Evolutionary conservation across 2,329 filamentous ascomycete genomes (phyloP).

Genomic region (Claviceps sp.): DNA sequence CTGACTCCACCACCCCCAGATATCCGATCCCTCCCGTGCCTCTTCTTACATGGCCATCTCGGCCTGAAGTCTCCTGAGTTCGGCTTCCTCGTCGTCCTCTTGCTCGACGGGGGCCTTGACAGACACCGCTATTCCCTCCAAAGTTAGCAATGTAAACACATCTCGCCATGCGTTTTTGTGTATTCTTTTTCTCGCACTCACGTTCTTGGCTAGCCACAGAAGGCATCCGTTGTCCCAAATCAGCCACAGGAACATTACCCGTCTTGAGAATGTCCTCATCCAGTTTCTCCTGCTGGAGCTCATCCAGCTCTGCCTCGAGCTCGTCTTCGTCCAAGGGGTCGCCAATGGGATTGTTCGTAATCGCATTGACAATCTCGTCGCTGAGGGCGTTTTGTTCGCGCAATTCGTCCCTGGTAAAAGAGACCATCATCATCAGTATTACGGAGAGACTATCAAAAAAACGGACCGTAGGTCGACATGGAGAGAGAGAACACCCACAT

Average conservation of each 20-base stretch:
- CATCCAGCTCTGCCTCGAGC: slow-evolving; percentile 71
- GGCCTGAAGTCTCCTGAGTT: slow-evolving; percentile 81
- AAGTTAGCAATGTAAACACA: slow-evolving; percentile 4
- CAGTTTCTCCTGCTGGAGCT: slow-evolving; percentile 80
- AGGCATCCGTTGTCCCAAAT: slow-evolving; percentile 66
- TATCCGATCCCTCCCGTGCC: not conserved
- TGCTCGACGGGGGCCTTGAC: slow-evolving; percentile 34
- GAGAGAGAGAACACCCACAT: slow-evolving; percentile 50
- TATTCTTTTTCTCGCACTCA: slow-evolving; percentile 36
- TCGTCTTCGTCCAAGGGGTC: slow-evolving; percentile 73
- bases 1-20: not conserved
- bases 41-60: slow-evolving; percentile 83
- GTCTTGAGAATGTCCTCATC: slow-evolving; percentile 91
- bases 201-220: slow-evolving; percentile 60
- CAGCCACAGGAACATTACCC: slow-evolving; percentile 67
- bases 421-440: not conserved
- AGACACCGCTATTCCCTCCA: slow-evolving; percentile 15
- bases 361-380: slow-evolving; percentile 81
- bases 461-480: not conserved
- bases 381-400: slow-evolving; percentile 86
- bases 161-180: not conserved
- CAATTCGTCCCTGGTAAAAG: slow-evolving; percentile 60
- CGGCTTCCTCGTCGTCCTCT: slow-evolving; percentile 92
- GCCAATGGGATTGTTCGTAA: slow-evolving; percentile 56
- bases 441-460: not conserved